Evolutionary conservation across 2,329 filamentous ascomycete species (phyloP), one percentile per base, ranked within the genome.

Genomic region (Zymoseptoria crescenta): DNA sequence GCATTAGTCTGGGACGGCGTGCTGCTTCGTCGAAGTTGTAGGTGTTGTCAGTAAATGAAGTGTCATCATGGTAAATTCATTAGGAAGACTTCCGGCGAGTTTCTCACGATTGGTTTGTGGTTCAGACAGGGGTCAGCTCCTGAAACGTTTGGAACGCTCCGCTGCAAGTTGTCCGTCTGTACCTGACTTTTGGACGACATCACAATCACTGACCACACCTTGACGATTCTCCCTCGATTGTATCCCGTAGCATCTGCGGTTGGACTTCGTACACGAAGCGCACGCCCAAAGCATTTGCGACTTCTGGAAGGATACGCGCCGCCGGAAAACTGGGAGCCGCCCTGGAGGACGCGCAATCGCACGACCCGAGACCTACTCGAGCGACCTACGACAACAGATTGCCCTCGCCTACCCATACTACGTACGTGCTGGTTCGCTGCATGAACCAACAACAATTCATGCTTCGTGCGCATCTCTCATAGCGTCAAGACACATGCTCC

Each of bases 401-500:
- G 49, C 49, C 19, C 27, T 28, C n/a, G 49, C 20, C 10, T 19
- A 28, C 27, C 4, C 3, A 5, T 52, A 13, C 16, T 6, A 13
- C 2, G 49, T n/a, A 10, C 16, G 19, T 13, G 9, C 49, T 48
- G 30, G 21, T 49, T 27, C 49, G 20, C 20, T 35, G 24, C n/a
- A 45, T 45, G 2, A 45, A 13, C 35, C 35, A 45, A 45, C 35
- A 45, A n/a, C 2, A 13, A 45, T 45, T 7, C 16, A 45, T 28
- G 45, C 54, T 30, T 49, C 24, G 24, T 45, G 35, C 35, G 35
- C 35, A 45, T 16, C n/a, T n/a, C n/a, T 13, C 35, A 45, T 45
- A 45, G n/a, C 35, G 13, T 24, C 19, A 20, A 30, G 56, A 65
- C 59, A 61, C 73, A 85, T 86, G 83, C 77, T 86, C 71, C 84